A percentile compares a stretch with the other conserved stretches of the same genome.
Evolutionary conservation across 306 rosid genomes (phyloP).

Genomic region (Vicia villosa): DNA sequence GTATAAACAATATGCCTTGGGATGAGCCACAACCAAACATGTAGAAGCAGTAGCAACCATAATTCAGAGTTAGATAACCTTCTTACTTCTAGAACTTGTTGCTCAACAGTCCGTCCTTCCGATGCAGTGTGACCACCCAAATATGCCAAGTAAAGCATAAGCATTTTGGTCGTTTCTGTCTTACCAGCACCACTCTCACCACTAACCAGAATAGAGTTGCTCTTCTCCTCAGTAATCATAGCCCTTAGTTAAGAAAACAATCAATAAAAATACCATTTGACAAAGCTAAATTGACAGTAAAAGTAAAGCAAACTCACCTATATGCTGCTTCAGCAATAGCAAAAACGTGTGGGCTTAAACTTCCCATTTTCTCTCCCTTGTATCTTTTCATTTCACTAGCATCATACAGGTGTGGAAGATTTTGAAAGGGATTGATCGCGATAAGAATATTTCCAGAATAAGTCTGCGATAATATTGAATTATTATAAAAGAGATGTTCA

Average conservation of each 20-base stretch:
- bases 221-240: conserved; percentile 77
- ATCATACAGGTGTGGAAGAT: conserved; percentile 66
- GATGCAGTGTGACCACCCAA: conserved; percentile 75
- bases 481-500: conserved; percentile 44
- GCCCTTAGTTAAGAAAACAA: conserved; percentile 57
- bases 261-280: conserved; percentile 32
- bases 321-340: conserved; percentile 88
- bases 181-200: conserved; percentile 98
- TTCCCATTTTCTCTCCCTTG: conserved; percentile 63
- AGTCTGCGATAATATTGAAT: conserved; percentile 69
- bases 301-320: conserved; percentile 58
- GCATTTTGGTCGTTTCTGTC: conserved; percentile 96
- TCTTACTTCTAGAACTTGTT: conserved; percentile 90
- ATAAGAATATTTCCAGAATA: conserved; percentile 94
- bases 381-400: conserved; percentile 65
- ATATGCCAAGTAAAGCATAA: conserved; percentile 90
- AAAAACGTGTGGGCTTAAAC: conserved; percentile 85
- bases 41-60: conserved; percentile 36
- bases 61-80: conserved; percentile 43
- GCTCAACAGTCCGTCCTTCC: conserved; percentile 79
- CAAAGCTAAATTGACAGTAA: conserved; percentile 33
- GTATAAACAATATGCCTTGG: conserved; percentile 25
- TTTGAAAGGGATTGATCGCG: conserved; percentile 91
- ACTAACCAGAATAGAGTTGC: conserved; percentile 88
- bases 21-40: conserved; percentile 32